Evolutionary conservation across 2,329 filamentous ascomycete species (phyloP).

Genomic region (Teratosphaeria viscida): DNA sequence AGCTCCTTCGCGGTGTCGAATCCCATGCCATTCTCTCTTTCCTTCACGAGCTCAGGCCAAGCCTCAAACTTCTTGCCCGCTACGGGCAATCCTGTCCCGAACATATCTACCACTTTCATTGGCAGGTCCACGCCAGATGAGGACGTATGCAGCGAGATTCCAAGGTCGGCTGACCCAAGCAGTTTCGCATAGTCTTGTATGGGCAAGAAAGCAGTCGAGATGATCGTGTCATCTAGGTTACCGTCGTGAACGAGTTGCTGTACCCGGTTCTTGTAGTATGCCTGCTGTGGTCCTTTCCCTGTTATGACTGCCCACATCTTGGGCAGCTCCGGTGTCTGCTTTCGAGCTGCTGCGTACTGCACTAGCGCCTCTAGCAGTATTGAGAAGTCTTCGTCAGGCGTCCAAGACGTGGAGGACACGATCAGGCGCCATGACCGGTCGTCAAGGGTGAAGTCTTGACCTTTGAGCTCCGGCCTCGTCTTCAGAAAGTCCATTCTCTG

Average conservation of each 20-base stretch:
- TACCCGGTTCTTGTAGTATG: constrained; percentile 61
- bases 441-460: constrained; percentile 42
- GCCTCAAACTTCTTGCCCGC: constrained; percentile 74
- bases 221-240: constrained; percentile 57
- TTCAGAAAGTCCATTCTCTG: constrained; percentile 52
- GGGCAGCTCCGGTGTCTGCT: constrained; percentile 42
- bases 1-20: constrained; percentile 66
- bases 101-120: constrained; percentile 99
- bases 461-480: constrained; percentile 53
- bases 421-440: constrained; percentile 51
- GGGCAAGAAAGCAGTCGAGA: constrained; percentile 76
- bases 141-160: constrained; percentile 84
- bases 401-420: constrained; percentile 95
- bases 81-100: constrained; percentile 85
- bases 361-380: constrained; percentile 75
- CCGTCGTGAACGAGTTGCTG: constrained; percentile 48
- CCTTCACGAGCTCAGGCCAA: constrained; percentile 80
- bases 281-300: constrained; percentile 79
- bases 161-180: constrained; percentile 76
- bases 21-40: constrained; percentile 75
- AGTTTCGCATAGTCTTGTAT: constrained; percentile 75
- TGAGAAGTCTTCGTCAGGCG: constrained; percentile 88
- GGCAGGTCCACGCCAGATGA: constrained; percentile 91
- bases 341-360: constrained; percentile 51
- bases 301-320: constrained; percentile 81